Evolutionary conservation across 352 stramenopile genomes (phyloP), one percentile per base, ranked within the genome.

Genomic region (Globisporangium irregulare): DNA sequence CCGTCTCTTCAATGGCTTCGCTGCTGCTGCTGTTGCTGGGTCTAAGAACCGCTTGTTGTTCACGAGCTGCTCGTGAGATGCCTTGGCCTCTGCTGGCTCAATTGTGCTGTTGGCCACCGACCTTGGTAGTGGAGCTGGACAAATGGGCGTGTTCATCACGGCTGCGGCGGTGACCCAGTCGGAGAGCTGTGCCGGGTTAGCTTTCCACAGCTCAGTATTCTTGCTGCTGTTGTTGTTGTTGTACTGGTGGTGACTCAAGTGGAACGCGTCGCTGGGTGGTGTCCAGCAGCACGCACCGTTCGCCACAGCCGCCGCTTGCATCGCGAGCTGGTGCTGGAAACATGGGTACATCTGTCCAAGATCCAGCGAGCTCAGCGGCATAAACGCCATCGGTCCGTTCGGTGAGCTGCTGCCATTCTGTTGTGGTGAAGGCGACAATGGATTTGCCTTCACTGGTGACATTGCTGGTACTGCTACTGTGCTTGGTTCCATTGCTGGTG

Each of bases 71-170:
- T 88, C 82, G 0, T 74, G 73, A n/a, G 65, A 59, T 6, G 77
- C 43, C 48, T 90, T 92, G 10, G 67, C 64, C 25, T 73, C 74
- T 18, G 70, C 69, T 24, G 84, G 84, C 41, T 92, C 80, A 29
- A 92, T 91, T 10, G 77, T 87, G 15, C 59, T 79, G 54, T 59
- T 51, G 61, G 12, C 58, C 5, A 32, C 22, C 15, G 43, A 29
- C 18, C 9, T 43, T 4, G 8, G 8, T 51, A 4, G 22, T 38
- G 14, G n/a, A 41, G 59, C 6, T 43, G 59, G 34, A 20, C 20
- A 15, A 3, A 34, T 8, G 1, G 55, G 64, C 1, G 56, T 34
- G 14, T n/a, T 22, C 27, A 58, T 34, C 8, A 22, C 43, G 4
- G 41, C n/a, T 20, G 38, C 24, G 2, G 55, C 27, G 22, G 38